phyloP scores from a whole-genome alignment of 768 basidiomycete species.

The Boletus fagicola region DNA sequence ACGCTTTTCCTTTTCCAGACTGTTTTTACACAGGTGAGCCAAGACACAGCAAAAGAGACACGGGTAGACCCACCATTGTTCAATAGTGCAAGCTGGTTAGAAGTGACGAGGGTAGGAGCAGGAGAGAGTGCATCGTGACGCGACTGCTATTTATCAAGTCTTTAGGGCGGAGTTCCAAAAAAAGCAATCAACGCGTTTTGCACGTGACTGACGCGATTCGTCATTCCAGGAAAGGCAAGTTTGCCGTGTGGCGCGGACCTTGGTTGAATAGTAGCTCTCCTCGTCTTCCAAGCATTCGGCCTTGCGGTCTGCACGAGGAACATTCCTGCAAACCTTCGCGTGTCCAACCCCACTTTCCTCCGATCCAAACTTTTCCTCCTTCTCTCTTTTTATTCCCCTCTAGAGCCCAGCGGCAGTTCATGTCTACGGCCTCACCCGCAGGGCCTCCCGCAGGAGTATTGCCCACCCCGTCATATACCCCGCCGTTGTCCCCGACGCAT shows the following conservation, averaged over 20 bases:
- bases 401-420: constrained; percentile 29
- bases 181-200: constrained; percentile 32
- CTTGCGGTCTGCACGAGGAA: constrained; percentile 36
- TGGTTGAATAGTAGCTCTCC: constrained; percentile 16
- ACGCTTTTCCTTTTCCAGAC: constrained; percentile 60
- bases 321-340: constrained; percentile 21
- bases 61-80: constrained; percentile 34
- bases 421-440: constrained; percentile 29
- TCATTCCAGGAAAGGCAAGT: constrained; percentile 20
- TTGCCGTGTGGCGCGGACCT: constrained; percentile 17
- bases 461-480: constrained; percentile 35
- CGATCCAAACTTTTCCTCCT: constrained; percentile 11
- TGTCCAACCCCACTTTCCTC: constrained; percentile 16
- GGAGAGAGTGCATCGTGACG: constrained; percentile 18
- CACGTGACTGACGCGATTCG: constrained; percentile 35
- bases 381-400: constrained; percentile 2
- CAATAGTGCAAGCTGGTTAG: constrained; percentile 4
- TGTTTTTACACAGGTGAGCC: constrained; percentile 23
- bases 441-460: constrained; percentile 36
- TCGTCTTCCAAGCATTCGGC: constrained; percentile 10
- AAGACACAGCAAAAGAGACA: neutral
- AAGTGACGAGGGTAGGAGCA: constrained; percentile 20
- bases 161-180: constrained; percentile 33
- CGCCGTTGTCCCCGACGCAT: constrained; percentile 58
- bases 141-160: constrained; percentile 32